Conservation (phyloP, 2,329 filamentous ascomycete genomes). For the Monilinia vaccinii-corymbosi region DNA sequence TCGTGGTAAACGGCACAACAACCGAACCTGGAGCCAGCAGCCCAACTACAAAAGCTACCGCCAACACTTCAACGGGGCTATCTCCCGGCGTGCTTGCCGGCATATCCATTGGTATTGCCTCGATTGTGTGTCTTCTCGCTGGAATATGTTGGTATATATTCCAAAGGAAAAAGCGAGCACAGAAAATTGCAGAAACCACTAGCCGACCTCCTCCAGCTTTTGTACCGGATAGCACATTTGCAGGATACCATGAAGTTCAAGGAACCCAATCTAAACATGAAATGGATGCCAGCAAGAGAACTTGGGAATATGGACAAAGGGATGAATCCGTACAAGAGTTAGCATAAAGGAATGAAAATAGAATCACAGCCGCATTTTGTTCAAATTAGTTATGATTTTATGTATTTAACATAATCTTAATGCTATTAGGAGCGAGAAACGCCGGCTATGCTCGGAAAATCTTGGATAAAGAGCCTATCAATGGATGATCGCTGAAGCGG, state of each 20-base stretch:
- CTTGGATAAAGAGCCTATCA: too few relatives aligned
- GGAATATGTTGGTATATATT: background rate
- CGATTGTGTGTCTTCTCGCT: background rate
- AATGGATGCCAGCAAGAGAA: background rate
- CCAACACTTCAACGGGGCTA: background rate
- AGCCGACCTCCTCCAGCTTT: background rate
- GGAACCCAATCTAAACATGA: background rate
- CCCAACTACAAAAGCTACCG: background rate
- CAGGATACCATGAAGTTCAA: background rate
- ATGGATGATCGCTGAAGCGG: too few relatives aligned
- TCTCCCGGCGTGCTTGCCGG: background rate
- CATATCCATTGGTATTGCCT: background rate
- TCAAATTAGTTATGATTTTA: background rate
- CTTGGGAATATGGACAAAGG: background rate
- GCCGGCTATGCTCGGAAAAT: too few relatives aligned
- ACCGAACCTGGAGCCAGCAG: background rate
- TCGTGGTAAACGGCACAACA: background rate
- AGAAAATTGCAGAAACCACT: background rate
- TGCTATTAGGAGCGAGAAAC: background rate
- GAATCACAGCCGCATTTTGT: too few relatives aligned
- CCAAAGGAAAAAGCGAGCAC: background rate
- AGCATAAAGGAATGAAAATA: background rate
- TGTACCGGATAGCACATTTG: background rate
- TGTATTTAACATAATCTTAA: background rate
- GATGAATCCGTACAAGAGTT: background rate